phyloP scores from a whole-genome alignment of 768 basidiomycete genomes.

The Tricholoma terreum region DNA sequence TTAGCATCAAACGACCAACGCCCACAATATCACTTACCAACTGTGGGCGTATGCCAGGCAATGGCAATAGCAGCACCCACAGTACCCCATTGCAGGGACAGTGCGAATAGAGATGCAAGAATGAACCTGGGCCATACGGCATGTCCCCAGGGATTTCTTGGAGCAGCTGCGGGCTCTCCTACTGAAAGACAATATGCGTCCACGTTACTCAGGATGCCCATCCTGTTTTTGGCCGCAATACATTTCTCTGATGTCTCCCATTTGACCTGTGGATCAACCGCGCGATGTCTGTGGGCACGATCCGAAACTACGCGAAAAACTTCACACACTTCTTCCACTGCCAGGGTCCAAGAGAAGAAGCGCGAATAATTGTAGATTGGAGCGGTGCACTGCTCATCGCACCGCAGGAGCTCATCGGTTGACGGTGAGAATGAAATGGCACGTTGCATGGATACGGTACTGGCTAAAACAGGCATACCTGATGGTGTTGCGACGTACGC shows the following conservation, averaged over 20 bases:
- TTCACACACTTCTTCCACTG: constrained; percentile 21
- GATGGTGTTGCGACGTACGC: constrained; percentile 29
- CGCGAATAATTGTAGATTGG: constrained; percentile 33
- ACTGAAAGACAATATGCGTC: constrained; percentile 13
- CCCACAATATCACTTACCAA: constrained; percentile 9
- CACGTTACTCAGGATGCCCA: constrained; percentile 16
- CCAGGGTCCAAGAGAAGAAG: constrained; percentile 25
- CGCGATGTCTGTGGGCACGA: constrained; percentile 10
- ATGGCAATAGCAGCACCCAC: constrained; percentile 24
- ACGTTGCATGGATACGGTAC: constrained; percentile 16
- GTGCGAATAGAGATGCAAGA: constrained; percentile 18
- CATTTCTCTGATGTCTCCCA: constrained; percentile 15
- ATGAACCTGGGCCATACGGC: constrained; percentile 19
- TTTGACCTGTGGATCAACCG: constrained; percentile 12
- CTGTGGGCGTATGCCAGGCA: constrained; percentile 25
- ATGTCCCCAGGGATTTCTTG: constrained; percentile 9
- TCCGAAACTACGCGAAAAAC: constrained; percentile 24
- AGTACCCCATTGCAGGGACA: constrained; percentile 30
- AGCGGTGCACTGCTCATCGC: background rate
- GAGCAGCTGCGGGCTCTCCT: constrained; percentile 2
- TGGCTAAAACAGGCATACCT: constrained; percentile 7
- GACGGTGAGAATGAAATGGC: constrained; percentile 27
- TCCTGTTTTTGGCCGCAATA: constrained; percentile 11
- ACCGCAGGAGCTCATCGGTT: background rate
- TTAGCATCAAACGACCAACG: background rate